These are phyloP conservation scores for Cytospora schulzeri DNA, from an alignment of 2,329 filamentous ascomycete species.

Conservation along the genomic window DNA sequence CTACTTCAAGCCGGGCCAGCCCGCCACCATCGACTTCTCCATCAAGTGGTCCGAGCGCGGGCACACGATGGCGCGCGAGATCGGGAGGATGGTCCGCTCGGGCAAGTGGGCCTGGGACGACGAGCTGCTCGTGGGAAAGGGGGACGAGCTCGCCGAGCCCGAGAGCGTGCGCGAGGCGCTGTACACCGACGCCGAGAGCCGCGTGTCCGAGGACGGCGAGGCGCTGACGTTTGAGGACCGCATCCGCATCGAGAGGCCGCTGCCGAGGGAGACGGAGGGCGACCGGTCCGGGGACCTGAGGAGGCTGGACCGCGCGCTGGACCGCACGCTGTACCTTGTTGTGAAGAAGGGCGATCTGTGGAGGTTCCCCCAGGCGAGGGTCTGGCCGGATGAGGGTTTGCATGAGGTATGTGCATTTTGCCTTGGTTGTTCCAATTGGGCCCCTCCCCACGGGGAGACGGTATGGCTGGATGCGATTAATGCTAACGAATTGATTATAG, in stretches of 20 bases:
- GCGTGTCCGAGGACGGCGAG: slow-evolving; percentile 63
- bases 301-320: slow-evolving; percentile 78
- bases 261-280: slow-evolving; percentile 73
- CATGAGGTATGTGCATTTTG: slow-evolving; percentile 67
- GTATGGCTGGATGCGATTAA: background rate
- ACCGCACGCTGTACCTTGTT: slow-evolving; percentile 83
- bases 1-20: slow-evolving; percentile 92
- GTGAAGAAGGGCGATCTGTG: slow-evolving; percentile 76
- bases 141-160: slow-evolving; percentile 66
- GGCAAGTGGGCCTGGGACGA: slow-evolving; percentile 82
- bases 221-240: slow-evolving; percentile 59
- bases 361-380: slow-evolving; percentile 76
- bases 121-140: slow-evolving; percentile 79
- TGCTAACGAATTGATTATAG: slow-evolving; percentile 48
- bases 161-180: slow-evolving; percentile 68
- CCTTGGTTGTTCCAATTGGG: slow-evolving; percentile 12
- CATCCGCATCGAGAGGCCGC: slow-evolving; percentile 70
- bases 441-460: background rate
- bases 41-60: slow-evolving; percentile 76
- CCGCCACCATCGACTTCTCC: slow-evolving; percentile 85
- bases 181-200: slow-evolving; percentile 72
- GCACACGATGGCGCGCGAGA: slow-evolving; percentile 76
- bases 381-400: slow-evolving; percentile 73
- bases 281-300: slow-evolving; percentile 73
- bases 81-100: slow-evolving; percentile 75